These are phyloP conservation scores for Hydrangea macrophylla DNA, from an alignment of 148 eudicot genomes.

Conservation along the genomic window DNA sequence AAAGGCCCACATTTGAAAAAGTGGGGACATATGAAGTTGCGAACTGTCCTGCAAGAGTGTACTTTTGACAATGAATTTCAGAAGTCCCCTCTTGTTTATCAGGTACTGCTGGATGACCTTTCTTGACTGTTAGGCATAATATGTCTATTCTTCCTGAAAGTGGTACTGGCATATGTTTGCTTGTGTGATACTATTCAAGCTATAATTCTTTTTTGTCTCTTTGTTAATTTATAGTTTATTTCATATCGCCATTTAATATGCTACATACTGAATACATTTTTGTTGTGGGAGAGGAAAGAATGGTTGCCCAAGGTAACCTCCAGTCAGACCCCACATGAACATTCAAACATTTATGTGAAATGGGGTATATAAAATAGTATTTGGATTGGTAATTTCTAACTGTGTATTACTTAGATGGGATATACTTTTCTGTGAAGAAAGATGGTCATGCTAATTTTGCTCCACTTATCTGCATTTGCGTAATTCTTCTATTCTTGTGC, in stretches of 20 bases:
- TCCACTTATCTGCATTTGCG: background rate
- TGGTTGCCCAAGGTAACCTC: constrained; percentile 2
- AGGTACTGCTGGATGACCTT: constrained; percentile 45
- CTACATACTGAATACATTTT: background rate
- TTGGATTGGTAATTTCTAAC: too few species aligned
- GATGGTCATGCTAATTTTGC: background rate
- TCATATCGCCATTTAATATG: background rate
- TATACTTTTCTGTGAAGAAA: background rate
- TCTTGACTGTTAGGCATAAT: background rate
- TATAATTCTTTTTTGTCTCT: background rate
- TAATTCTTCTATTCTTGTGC: constrained; percentile 13
- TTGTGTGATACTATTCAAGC: background rate
- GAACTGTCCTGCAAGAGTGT: constrained; percentile 70
- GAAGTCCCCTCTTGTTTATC: constrained; percentile 82
- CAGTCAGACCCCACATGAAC: background rate
- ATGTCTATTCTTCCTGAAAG: background rate
- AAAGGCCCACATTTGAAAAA: constrained; percentile 70
- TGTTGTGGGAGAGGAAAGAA: background rate
- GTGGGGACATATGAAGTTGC: constrained; percentile 97
- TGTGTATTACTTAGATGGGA: background rate
- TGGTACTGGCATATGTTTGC: background rate
- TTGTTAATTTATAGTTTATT: background rate
- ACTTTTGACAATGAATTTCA: constrained; percentile 65
- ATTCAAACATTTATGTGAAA: background rate
- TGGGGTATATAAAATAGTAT: background rate